Evolutionary conservation across 257 asterid genomes (phyloP), one percentile per base, ranked within the genome.

Genomic region (Solanum neorickii): DNA sequence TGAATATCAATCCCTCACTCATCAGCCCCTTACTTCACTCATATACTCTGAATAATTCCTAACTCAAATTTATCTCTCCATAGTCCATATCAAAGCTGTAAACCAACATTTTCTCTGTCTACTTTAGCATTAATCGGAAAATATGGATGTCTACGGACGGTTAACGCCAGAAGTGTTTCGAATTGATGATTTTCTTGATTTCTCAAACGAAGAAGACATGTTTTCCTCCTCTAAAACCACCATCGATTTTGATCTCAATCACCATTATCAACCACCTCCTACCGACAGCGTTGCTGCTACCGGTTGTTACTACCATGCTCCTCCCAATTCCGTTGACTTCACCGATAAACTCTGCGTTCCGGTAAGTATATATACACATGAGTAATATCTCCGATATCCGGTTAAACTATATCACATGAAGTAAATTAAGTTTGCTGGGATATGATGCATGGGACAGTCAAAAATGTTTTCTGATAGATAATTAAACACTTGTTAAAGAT

Each of bases 131-230:
- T 73, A 20, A 72, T 35, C 47, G 11, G 16, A 46, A 3, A n/a
- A 65, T 11, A 92, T 94, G 96, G 97, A 95, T 89, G 92, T 90
- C 7, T 94, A 90, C 87, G 93, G 92, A 77, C 91, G 88, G 31
- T 84, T 93, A 18, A 92, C 39, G 72, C 82, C 80, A 35, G 89
- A 86, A 15, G 60, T 21, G 41, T 89, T 87, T 73, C 49, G 87
- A 23, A 86, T 94, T 84, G 98, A 95, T 42, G 96, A 93, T 90
- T 94, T 95, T 39, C 86, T 94, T 5, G 94, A 95, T 91, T 88
- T 93, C 10, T 94, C 98, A 0, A 90, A 88, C 49, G 94, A 94
- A 12, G 94, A 94, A 12, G 95, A 93, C 0, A 75, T 90, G 59
- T 88, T 91, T 85, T 69, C 90, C 87, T 29, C 91, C 47, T 52